A percentile compares a stretch with the other conserved stretches of the same genome.
phyloP scores from a whole-genome alignment of 345 rosid genomes.

The Aurinia saxatilis region DNA sequence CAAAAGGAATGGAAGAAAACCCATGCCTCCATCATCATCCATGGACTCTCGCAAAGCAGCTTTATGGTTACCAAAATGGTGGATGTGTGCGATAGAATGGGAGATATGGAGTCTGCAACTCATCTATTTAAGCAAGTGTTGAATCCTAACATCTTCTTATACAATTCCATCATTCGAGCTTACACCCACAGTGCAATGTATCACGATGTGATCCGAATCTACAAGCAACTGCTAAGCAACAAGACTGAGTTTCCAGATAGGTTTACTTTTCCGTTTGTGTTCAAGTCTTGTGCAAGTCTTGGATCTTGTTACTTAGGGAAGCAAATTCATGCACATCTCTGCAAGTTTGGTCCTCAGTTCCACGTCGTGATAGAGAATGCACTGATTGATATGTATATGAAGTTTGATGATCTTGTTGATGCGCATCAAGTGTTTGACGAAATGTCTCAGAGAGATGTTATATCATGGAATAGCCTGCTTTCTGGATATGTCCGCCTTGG shows the following conservation, averaged over 20 bases:
- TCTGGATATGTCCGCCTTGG: constrained; percentile 54
- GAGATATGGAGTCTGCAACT: constrained; percentile 37
- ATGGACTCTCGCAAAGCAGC: constrained; percentile 46
- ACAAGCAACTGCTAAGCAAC: constrained; percentile 30
- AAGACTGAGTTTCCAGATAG: constrained; percentile 33
- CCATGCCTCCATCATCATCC: constrained; percentile 33
- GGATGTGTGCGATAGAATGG: constrained; percentile 31
- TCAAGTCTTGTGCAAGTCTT: constrained; percentile 44
- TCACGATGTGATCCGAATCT: constrained; percentile 20
- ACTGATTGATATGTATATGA: constrained; percentile 40
- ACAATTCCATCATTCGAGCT: constrained; percentile 49
- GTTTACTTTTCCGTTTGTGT: constrained; percentile 52
- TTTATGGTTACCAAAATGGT: constrained; percentile 49
- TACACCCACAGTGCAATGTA: constrained; percentile 34
- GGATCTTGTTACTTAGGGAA: constrained; percentile 23
- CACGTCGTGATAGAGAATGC: constrained; percentile 42
- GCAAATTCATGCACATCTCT: constrained; percentile 42
- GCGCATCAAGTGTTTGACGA: constrained; percentile 51
- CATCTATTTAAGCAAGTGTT: constrained; percentile 36
- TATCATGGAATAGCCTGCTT: constrained; percentile 53
- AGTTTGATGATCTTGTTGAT: constrained; percentile 27
- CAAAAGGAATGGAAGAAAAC: constrained; percentile 32
- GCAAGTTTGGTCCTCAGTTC: constrained; percentile 34
- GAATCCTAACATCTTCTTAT: constrained; percentile 42
- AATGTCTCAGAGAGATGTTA: constrained; percentile 44